These are phyloP conservation scores for Penicillium waksmanii DNA, from an alignment of 495 filamentous ascomycete species.

Conservation along the genomic window DNA sequence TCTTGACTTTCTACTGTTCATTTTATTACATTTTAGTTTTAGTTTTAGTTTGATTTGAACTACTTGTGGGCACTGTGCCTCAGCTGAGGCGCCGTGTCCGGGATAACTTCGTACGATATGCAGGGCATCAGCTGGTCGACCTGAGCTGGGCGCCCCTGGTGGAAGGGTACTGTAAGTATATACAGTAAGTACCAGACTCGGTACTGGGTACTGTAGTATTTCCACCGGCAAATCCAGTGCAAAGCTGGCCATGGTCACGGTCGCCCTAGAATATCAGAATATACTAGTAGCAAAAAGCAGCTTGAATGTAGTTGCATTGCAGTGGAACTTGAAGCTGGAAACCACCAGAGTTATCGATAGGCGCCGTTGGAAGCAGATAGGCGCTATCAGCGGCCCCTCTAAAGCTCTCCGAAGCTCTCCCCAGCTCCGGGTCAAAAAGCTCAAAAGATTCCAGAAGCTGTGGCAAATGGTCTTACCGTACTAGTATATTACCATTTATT, in stretches of 20 bases:
- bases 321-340: too few relatives aligned
- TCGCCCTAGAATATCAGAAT: too few relatives aligned
- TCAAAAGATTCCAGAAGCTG: conserved; percentile 34
- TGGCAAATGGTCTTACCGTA: conserved; percentile 32
- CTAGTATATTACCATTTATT: not conserved
- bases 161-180: too few relatives aligned
- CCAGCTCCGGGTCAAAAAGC: conserved; percentile 2
- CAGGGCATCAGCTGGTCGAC: conserved; percentile 6
- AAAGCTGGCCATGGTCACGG: too few relatives aligned
- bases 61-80: not conserved
- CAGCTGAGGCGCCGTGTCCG: not conserved
- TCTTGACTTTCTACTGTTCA: not conserved
- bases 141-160: not conserved
- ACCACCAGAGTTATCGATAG: not conserved
- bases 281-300: too few relatives aligned
- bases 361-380: conserved; percentile 15
- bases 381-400: conserved; percentile 40
- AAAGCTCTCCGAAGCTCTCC: conserved; percentile 35
- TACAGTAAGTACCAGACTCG: not conserved
- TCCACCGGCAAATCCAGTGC: too few relatives aligned
- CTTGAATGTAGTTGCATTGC: too few relatives aligned
- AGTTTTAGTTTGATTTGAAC: too few relatives aligned
- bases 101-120: not conserved
- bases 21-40: not conserved
- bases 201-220: not conserved